Evolutionary conservation across 192 early-diverging fungal species (phyloP).

Genomic region (Coemansia sp.): DNA sequence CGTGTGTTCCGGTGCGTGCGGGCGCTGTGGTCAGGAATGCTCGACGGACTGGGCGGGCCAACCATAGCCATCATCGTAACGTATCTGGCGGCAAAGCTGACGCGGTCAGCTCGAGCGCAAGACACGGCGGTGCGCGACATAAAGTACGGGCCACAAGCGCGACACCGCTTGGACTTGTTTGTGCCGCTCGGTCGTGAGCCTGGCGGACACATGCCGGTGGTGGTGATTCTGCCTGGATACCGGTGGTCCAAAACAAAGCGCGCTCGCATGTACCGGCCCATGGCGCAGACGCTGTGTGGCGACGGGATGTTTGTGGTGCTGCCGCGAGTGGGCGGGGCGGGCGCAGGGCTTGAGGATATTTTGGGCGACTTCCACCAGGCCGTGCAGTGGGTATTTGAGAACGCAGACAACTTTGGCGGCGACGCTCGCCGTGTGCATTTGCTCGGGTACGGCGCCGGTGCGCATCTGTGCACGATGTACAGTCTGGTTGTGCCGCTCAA

Average conservation of each 20-base stretch:
- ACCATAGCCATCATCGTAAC: constrained; percentile 41
- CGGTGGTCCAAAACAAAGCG: constrained; percentile 51
- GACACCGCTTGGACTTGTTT: constrained; percentile 51
- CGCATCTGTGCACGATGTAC: constrained; percentile 54
- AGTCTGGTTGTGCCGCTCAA: constrained; percentile 48
- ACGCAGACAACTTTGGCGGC: constrained; percentile 48
- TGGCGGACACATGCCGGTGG: constrained; percentile 22
- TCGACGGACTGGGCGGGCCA: constrained; percentile 52
- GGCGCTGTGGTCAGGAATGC: constrained; percentile 51
- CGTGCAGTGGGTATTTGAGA: constrained; percentile 52
- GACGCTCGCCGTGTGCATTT: constrained; percentile 46
- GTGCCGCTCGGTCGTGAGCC: constrained; percentile 32
- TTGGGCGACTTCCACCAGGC: constrained; percentile 48
- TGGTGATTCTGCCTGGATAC: constrained; percentile 51
- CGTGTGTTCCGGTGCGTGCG: constrained; percentile 46
- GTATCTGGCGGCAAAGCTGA: constrained; percentile 44
- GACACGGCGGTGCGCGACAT: constrained; percentile 55
- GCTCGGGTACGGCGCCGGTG: constrained; percentile 52
- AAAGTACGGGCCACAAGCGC: constrained; percentile 49
- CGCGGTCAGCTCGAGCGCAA: constrained; percentile 37
- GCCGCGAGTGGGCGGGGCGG: constrained; percentile 43
- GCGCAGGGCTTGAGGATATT: constrained; percentile 30
- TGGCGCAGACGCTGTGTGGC: constrained; percentile 54
- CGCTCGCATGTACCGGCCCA: constrained; percentile 52
- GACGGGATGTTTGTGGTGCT: constrained; percentile 53